Conservation (phyloP, 495 filamentous ascomycete genomes). For the Aspergillus steynii region DNA sequence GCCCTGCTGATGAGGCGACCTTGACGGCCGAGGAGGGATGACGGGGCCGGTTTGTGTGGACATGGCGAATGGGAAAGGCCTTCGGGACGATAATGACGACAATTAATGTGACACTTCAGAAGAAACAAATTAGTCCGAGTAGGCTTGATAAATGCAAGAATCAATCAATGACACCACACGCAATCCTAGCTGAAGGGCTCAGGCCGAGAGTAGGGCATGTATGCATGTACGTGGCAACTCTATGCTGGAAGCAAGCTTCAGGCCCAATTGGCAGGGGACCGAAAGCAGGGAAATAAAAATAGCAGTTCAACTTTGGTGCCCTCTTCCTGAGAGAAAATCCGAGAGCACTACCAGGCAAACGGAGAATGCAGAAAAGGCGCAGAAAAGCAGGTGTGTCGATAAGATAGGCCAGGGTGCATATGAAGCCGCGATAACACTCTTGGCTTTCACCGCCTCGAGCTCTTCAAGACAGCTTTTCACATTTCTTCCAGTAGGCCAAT, state of each 20-base stretch:
- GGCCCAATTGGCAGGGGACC: slow-evolving; percentile 2
- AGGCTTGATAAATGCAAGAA: neutral
- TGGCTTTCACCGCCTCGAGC: slow-evolving; percentile 4
- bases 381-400: slow-evolving; percentile 3
- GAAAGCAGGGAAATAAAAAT: neutral
- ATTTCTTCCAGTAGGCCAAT: neutral
- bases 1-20: slow-evolving; percentile 46
- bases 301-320: no score
- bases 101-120: neutral
- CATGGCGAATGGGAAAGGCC: slow-evolving; percentile 31
- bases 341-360: neutral
- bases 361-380: slow-evolving; percentile 1
- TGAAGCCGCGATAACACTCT: neutral
- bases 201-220: neutral
- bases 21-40: slow-evolving; percentile 52
- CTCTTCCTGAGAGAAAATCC: neutral
- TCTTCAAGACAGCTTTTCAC: slow-evolving; percentile 5
- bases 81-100: neutral
- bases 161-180: neutral
- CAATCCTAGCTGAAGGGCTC: neutral
- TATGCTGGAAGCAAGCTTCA: neutral
- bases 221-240: neutral
- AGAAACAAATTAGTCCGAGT: neutral
- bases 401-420: slow-evolving; percentile 3
- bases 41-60: slow-evolving; percentile 45